Base-by-base conservation (phyloP, 73 alveolate species). In the Blepharisma stoltei region DNA sequence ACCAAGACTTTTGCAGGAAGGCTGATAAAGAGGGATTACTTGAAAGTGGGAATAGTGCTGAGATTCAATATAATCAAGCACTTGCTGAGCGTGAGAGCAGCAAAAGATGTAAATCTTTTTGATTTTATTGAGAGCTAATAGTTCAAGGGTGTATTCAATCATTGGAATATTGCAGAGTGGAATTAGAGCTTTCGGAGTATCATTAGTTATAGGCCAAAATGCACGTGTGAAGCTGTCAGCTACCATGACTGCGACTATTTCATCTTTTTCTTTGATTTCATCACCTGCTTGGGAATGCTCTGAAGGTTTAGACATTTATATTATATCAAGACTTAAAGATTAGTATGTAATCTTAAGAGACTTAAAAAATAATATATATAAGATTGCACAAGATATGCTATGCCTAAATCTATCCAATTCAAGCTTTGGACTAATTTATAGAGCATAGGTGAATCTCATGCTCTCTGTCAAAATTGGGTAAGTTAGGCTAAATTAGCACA, bases 161-260 rank as follows among this genome's bases (percentile, higher is more conserved):
- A 60, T 8, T 8, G 73, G 73, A 20, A 60, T 60, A 25, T 60
- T 60, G 46, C 73, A 60, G 6, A 60, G 14, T 18, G 73, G 73
- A n/a, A 60, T 60, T 38, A 60, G 4, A 14, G 23, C 73, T 25
- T 60, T 60, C 0, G 73, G 73, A n/a, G 23, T 18, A 25, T 60
- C 73, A 25, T 60, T 60, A 14, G 73, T 60, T 8, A 60, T 60
- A 18, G 73, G 73, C 73, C 73, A 60, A 60, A 60, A 60, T 14
- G 73, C 14, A 60, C 73, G 73, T 14, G 73, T 60, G 23, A 60
- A 60, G 73, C 73, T 60, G 46, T 60, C 73, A 60, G 73, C 73
- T 8, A 60, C 23, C n/a, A 60, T 1, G 18, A 60, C 73, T 14
- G 73, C 73, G 14, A 38, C 23, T 25, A 60, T 8, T 25, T 18